Evolutionary conservation across 208 protist species (phyloP).

Genomic region (Trypanosoma vivax): DNA sequence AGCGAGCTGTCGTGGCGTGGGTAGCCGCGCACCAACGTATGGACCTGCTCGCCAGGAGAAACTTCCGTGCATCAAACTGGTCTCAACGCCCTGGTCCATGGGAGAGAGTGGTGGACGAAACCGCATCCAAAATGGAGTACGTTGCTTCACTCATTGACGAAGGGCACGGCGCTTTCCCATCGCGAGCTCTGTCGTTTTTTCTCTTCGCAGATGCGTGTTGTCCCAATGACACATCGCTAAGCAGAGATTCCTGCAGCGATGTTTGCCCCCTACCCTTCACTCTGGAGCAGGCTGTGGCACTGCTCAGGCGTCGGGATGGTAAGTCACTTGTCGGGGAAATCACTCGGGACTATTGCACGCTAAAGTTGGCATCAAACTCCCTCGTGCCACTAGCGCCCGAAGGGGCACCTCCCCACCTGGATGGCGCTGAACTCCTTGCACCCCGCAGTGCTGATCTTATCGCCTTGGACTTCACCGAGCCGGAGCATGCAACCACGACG

Average conservation of each 20-base stretch:
- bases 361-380: too few relatives aligned
- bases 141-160: background rate
- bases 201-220: conserved; percentile 4
- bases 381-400: too few relatives aligned
- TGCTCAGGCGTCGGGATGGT: too few relatives aligned
- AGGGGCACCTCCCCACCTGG: too few relatives aligned
- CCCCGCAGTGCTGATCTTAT: conserved; percentile 6
- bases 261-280: too few relatives aligned
- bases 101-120: background rate
- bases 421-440: too few relatives aligned
- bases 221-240: too few relatives aligned
- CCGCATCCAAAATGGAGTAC: conserved; percentile 2
- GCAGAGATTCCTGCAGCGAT: too few relatives aligned
- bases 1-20: conserved; percentile 3
- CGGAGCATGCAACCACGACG: background rate
- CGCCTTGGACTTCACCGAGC: conserved; percentile 10
- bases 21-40: background rate
- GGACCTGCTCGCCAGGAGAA: background rate
- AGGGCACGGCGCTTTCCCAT: background rate
- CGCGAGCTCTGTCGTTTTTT: background rate
- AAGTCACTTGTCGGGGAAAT: too few relatives aligned
- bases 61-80: background rate
- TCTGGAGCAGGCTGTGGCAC: too few relatives aligned
- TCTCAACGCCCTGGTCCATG: background rate
- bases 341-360: too few relatives aligned